A percentile compares a stretch with the other conserved stretches of the same genome.
These are phyloP conservation scores for Leptographium lundbergii DNA, from an alignment of 2,329 filamentous ascomycete species.

Conservation along the genomic window DNA sequence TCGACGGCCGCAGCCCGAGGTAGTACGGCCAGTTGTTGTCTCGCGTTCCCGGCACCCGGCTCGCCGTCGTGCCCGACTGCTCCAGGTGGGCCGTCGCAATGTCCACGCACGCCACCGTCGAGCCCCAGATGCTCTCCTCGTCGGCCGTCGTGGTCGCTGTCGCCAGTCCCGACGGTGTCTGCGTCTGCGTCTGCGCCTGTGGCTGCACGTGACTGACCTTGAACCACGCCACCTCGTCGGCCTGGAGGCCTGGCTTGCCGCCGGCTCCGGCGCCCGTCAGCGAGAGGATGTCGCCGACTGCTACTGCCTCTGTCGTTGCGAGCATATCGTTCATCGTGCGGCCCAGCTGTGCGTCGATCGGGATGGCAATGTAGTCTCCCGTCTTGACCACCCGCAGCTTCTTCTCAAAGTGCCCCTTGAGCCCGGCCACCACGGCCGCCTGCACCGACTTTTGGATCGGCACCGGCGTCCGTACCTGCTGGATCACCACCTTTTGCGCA, in stretches of 20 bases:
- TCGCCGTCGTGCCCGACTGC: conserved; percentile 77
- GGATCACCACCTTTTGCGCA: conserved; percentile 67
- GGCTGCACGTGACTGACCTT: conserved; percentile 64
- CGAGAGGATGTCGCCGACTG: conserved; percentile 58
- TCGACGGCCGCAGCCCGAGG: conserved; percentile 57
- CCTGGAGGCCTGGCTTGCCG: conserved; percentile 16
- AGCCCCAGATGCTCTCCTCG: conserved; percentile 62
- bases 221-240: conserved; percentile 76
- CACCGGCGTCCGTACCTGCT: conserved; percentile 79
- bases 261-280: conserved; percentile 28
- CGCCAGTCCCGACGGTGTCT: conserved; percentile 21
- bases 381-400: conserved; percentile 71
- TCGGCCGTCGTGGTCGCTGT: conserved; percentile 40
- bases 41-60: conserved; percentile 63
- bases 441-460: conserved; percentile 79
- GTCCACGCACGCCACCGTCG: conserved; percentile 70
- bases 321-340: conserved; percentile 64
- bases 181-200: conserved; percentile 24
- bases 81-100: conserved; percentile 78
- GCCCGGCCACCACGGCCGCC: conserved; percentile 68
- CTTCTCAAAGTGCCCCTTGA: conserved; percentile 81
- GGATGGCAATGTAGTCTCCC: conserved; percentile 79
- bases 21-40: conserved; percentile 84
- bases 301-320: conserved; percentile 42
- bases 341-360: conserved; percentile 76